Evolutionary conservation across 805 yeast species (phyloP), one percentile per base, ranked within the genome.

Genomic region (Saccharomycopsis oosterbeekiorum): DNA sequence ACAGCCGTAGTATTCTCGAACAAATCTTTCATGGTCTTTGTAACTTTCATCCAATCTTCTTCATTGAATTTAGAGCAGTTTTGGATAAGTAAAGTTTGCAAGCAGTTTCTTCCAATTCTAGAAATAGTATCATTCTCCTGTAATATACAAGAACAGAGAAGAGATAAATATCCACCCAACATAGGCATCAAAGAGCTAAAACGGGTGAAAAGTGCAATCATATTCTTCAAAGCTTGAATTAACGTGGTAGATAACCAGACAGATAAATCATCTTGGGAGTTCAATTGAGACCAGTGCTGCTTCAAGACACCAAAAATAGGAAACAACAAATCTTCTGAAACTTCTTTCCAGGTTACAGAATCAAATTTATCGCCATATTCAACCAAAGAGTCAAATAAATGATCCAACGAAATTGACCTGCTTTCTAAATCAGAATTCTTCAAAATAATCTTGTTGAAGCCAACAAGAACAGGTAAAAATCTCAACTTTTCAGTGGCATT

Each of bases 121-220:
- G 97, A 96, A 68, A 96, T 91, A 0, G 98, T 92, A 69, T 94
- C 99, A 71, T 94, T 93, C 68, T 92, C 97, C 72, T 94, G 99
- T 68, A 97, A 90, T 58, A 94, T 89, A 73, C 99, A 94, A 5
- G 93, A 85, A 1, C 85, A 84, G 61, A 94, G 74, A 58, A 96
- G 77, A 19, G 83, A 84, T 72, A 96, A 77, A 70, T 88, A 90
- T 0, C 89, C 94, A 63, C 84, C 88, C 58, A 93, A 76, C 81
- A 88, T 83, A 51, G 82, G 78, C 67, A 85, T 85, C 69, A 94
- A 80, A 1, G 85, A 80, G 51, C 82, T 88, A 71, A 92, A 94
- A 65, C 85, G 88, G 0, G 91, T 82, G 69, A 93, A 88, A 61
- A 94, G 76, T 0, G 88, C 85, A 67, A 93, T 85, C 85, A 91